Evolutionary conservation across 2,329 filamentous ascomycete species (phyloP).

Genomic region (Grosmannia huntii): DNA sequence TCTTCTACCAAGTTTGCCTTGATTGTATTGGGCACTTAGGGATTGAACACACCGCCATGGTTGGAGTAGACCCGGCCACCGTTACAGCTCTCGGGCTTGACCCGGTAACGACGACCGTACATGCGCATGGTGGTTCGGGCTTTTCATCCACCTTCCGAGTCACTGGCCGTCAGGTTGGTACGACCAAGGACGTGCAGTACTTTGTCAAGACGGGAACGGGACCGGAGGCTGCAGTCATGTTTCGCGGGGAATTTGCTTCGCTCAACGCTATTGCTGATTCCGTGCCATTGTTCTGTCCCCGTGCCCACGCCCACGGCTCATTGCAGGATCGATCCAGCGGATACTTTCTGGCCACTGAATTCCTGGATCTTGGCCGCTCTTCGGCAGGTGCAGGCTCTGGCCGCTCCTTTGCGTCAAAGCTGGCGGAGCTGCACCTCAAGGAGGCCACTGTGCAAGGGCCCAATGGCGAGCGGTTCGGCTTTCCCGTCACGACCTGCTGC

Average conservation of each 20-base stretch:
- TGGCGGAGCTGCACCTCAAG: slow-evolving; percentile 67
- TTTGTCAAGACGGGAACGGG: slow-evolving; percentile 63
- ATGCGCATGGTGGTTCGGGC: slow-evolving; percentile 51
- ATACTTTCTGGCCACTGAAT: slow-evolving; percentile 62
- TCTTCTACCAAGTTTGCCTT: too few species aligned
- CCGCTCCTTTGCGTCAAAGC: slow-evolving; percentile 55
- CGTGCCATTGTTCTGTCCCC: slow-evolving; percentile 65
- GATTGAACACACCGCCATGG: not conserved
- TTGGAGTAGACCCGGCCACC: slow-evolving; percentile 49
- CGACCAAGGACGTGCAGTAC: slow-evolving; percentile 24
- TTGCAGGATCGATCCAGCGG: slow-evolving; percentile 36
- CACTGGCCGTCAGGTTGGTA: slow-evolving; percentile 12
- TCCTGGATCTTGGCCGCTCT: slow-evolving; percentile 48
- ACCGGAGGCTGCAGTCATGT: slow-evolving; percentile 51
- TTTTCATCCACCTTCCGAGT: slow-evolving; percentile 50
- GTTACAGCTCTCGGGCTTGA: slow-evolving; percentile 48
- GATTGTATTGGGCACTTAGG: too few species aligned
- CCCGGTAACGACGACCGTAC: slow-evolving; percentile 37
- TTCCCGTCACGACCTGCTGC: slow-evolving; percentile 75
- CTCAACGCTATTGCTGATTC: slow-evolving; percentile 65
- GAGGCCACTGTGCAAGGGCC: slow-evolving; percentile 50
- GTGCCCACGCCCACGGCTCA: slow-evolving; percentile 58
- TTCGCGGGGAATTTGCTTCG: slow-evolving; percentile 67
- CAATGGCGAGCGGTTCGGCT: slow-evolving; percentile 59
- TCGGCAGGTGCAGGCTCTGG: slow-evolving; percentile 30